Evolutionary conservation across 352 stramenopile genomes (phyloP).

Genomic region (Globisporangium alternatum): DNA sequence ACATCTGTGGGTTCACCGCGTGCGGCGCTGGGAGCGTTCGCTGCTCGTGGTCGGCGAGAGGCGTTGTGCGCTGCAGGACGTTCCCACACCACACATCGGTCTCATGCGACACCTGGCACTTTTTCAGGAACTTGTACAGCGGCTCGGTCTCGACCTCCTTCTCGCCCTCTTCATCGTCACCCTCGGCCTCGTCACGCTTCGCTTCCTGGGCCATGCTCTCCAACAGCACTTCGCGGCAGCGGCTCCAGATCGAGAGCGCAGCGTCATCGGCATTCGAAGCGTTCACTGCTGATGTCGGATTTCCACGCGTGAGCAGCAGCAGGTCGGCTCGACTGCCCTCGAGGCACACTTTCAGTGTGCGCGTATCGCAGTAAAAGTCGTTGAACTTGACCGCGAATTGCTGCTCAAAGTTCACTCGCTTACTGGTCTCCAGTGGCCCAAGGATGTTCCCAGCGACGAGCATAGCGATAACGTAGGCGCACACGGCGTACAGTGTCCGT

Average conservation of each 20-base stretch:
- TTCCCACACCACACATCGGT: not conserved
- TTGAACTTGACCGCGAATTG: constrained; percentile 8
- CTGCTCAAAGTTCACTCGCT: not conserved
- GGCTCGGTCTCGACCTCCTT: not conserved
- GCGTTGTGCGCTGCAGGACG: not conserved
- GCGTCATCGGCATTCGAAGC: not conserved
- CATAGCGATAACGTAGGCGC: not conserved
- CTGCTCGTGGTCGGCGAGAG: not conserved
- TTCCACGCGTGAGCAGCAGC: not conserved
- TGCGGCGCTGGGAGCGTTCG: not conserved
- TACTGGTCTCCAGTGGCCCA: not conserved
- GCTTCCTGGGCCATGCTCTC: not conserved
- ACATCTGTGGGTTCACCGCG: not conserved
- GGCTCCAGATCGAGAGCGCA: not conserved
- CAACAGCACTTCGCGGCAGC: not conserved
- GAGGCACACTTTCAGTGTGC: not conserved
- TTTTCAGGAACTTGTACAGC: not conserved
- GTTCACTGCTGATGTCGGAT: not conserved
- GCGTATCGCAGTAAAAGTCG: constrained; percentile 8
- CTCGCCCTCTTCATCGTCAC: not conserved
- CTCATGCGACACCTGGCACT: not conserved
- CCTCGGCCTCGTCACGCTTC: not conserved
- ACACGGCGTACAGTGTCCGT: not conserved
- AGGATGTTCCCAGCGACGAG: constrained; percentile 2
- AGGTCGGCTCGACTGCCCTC: not conserved